Percentiles rank a stretch among this genome's conserved stretches.
These are phyloP conservation scores for Pulveroboletus frians DNA, from an alignment of 768 basidiomycete genomes.

Conservation along the genomic window DNA sequence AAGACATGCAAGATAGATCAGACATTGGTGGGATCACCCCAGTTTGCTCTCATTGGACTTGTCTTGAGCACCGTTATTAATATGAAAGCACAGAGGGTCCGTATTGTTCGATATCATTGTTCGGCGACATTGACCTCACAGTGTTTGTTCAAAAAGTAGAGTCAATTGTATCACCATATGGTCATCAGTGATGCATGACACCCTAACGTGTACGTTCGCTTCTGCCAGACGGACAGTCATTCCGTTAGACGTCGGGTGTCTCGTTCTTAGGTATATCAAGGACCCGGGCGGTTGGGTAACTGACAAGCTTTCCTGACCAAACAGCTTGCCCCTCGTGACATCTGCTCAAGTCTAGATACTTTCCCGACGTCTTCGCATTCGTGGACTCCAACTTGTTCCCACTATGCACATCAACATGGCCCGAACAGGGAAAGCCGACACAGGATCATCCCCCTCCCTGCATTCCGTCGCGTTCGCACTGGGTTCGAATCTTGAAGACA, in stretches of 20 bases:
- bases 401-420: too few species aligned
- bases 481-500: constrained; percentile 88
- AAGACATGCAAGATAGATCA: constrained; percentile 28
- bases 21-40: constrained; percentile 16
- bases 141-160: constrained; percentile 29
- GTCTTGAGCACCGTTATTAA: constrained; percentile 57
- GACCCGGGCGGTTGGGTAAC: constrained; percentile 32
- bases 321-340: constrained; percentile 62
- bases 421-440: neutral
- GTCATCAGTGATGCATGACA: too few species aligned
- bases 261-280: constrained; percentile 40
- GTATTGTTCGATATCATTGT: constrained; percentile 50
- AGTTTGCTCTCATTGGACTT: constrained; percentile 35
- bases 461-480: constrained; percentile 66
- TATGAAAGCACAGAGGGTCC: constrained; percentile 52
- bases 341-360: constrained; percentile 62
- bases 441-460: neutral
- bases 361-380: constrained; percentile 17
- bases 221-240: constrained; percentile 52
- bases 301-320: constrained; percentile 63
- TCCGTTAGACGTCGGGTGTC: constrained; percentile 46
- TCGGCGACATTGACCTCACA: constrained; percentile 13
- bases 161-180: neutral
- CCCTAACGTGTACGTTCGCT: neutral
- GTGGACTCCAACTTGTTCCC: neutral